Percentiles rank a stretch among this genome's conserved stretches.
Conservation (phyloP, 805 yeast genomes). For the Yamadazyma philogaea region DNA sequence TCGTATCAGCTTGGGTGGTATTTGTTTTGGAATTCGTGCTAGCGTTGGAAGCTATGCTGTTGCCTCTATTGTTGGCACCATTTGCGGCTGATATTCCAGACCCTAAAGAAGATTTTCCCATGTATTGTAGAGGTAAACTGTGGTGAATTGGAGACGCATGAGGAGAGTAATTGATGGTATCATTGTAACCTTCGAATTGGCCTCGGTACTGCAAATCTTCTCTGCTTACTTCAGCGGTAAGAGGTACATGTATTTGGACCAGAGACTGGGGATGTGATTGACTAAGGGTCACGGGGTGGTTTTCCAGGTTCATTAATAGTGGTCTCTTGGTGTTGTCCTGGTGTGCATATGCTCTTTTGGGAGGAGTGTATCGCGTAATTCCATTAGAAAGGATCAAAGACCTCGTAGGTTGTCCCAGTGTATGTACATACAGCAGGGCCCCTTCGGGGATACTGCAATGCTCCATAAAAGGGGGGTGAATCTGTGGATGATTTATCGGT, state of each 20-base stretch:
- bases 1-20: background rate
- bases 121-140: background rate
- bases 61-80: background rate
- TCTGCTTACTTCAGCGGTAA: background rate
- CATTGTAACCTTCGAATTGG: background rate
- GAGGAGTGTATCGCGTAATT: background rate
- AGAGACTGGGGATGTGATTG: background rate
- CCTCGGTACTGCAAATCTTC: background rate
- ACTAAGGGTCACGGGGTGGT: background rate
- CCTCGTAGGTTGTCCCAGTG: background rate
- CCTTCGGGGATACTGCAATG: background rate
- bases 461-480: background rate
- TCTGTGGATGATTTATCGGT: background rate
- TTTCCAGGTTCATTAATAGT: background rate
- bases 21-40: background rate
- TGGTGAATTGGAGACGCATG: slow-evolving; percentile 1
- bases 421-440: background rate
- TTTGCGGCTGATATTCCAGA: background rate
- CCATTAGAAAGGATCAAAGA: slow-evolving; percentile 1
- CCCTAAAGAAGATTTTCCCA: too few relatives aligned
- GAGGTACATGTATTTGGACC: background rate
- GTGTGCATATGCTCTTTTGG: background rate
- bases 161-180: slow-evolving; percentile 1
- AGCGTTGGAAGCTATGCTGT: background rate
- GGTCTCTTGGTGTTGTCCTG: background rate